Base-by-base conservation (phyloP, 306 rosid species). In the Cicer chorassanicum region DNA sequence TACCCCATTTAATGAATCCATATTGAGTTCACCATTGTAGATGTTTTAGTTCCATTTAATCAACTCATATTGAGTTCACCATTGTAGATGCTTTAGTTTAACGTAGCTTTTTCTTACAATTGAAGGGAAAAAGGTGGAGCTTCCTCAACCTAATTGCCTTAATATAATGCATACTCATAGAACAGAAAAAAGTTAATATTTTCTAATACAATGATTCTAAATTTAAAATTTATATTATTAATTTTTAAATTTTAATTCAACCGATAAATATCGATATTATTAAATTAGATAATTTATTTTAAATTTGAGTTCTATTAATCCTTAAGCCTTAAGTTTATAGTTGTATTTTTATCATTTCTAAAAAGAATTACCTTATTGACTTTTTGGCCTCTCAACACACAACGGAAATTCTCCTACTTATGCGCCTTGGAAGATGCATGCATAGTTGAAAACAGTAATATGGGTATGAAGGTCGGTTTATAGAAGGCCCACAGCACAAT, bases 391-490 rank as follows among this genome's bases (percentile, higher is more conserved):
- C 76, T 29, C 55, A 77, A 42, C 76, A 70, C 55, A 38, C 68
- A 67, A 50, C 72, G 12, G 41, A 45, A 49, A 53, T 53, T 78
- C 61, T 82, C 86, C 91, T 67, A 11, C 49, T 67, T 77, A 45
- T 55, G 69, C 86, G 88, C 80, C 85, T 78, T 54, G 21, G 77
- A 74, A 61, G 73, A 36, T 59, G 85, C 76, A 21, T 60, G 87
- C 72, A 43, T 14, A 16, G 60, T 59, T 56, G 65, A 18, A 54
- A 70, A 72, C 65, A 73, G 62, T 73, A 74, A 65, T 12, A 36
- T 66, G 21, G 43, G 74, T 62, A 78, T 46, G 63, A 82, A 70
- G 76, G 88, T 80, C 88, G 88, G 87, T 76, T 75, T 72, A 73
- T 81, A 66, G 70, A 78, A 65, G 68, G 74, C 12, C 46, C 55